Conservation (phyloP, 768 basidiomycete species). For the Pleurotus platypus region DNA sequence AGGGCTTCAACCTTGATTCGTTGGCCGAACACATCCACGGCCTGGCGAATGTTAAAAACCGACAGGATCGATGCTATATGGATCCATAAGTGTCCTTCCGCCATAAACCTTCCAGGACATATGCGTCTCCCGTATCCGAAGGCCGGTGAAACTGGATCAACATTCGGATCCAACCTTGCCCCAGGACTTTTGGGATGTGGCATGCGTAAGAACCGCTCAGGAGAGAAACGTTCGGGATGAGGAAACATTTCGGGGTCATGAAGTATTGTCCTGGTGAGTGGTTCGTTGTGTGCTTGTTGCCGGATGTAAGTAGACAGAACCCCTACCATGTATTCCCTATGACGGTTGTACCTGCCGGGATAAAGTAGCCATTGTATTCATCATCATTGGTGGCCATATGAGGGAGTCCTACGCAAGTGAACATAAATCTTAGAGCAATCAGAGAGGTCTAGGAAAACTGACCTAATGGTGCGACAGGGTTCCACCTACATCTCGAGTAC, state of each 20-base stretch:
- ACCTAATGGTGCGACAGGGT: slow-evolving; percentile 18
- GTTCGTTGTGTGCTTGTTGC: too few species aligned
- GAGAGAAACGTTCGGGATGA: slow-evolving; percentile 27
- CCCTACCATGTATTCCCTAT: slow-evolving; percentile 26
- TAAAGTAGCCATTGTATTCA: slow-evolving; percentile 27
- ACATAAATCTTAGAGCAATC: not conserved
- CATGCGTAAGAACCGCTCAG: slow-evolving; percentile 21
- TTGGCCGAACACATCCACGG: not conserved
- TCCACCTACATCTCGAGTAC: not conserved
- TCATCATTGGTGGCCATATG: slow-evolving; percentile 26
- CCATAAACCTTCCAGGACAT: slow-evolving; percentile 6
- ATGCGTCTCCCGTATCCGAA: slow-evolving; percentile 5
- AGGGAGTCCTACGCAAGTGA: slow-evolving; percentile 16
- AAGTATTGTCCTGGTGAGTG: slow-evolving; percentile 24
- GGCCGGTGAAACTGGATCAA: slow-evolving; percentile 3
- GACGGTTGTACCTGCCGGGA: slow-evolving; percentile 27
- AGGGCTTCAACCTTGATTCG: not conserved
- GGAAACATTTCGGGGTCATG: slow-evolving; percentile 28
- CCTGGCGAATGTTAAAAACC: not conserved
- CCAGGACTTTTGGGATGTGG: not conserved
- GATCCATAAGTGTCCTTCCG: slow-evolving; percentile 4
- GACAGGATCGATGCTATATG: slow-evolving; percentile 4
- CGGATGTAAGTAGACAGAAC: not conserved
- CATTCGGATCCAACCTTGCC: not conserved
- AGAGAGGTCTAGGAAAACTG: not conserved